Evolutionary conservation across 2,329 filamentous ascomycete species (phyloP), one percentile per base, ranked within the genome.

Genomic region (Thyridium curvatum): DNA sequence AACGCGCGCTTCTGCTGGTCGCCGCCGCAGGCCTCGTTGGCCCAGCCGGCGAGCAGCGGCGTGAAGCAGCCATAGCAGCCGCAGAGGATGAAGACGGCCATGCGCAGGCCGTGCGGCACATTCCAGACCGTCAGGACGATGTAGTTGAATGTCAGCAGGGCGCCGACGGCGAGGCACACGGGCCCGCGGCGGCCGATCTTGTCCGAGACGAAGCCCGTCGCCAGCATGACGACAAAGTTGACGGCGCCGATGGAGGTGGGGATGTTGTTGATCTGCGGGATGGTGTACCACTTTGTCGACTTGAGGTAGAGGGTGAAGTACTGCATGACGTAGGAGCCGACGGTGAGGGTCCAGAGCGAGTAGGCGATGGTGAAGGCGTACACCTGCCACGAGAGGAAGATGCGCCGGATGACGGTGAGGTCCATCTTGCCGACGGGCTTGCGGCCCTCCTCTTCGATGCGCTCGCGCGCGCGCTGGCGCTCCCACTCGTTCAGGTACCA

Each of bases 371-470:
- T 56, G 34, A 69, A 65, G n/a, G 59, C 52, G 44, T 67, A 69
- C 14, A 68, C 56, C 44, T 69, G 64, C 66, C 65, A 69, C 2
- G 59, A 61, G 2, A 44, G 44, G 39, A 62, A 58, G 39, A 68
- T 61, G 39, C 64, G 59, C 34, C 51, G 49, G 38, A 66, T 43
- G 15, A 67, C 56, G 26, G 50, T 46, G 49, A 54, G 55, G 39
- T 65, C 52, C 39, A 65, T 51, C 44, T 61, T 61, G 2, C 60
- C 59, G 3, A 50, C 44, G 3, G 62, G 62, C 35, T 52, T 55
- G 35, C 62, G 57, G 14, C 64, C 65, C 32, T 68, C 65, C 38
- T 79, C 73, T 46, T 84, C 73, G 53, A 91, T 90, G 45, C 84
- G 74, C 34, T 82, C 72, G 12, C 74, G 68, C 44, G 86, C 80